Base-by-base conservation (phyloP, 441 rosid genomes). In the Mallotus japonicus region DNA sequence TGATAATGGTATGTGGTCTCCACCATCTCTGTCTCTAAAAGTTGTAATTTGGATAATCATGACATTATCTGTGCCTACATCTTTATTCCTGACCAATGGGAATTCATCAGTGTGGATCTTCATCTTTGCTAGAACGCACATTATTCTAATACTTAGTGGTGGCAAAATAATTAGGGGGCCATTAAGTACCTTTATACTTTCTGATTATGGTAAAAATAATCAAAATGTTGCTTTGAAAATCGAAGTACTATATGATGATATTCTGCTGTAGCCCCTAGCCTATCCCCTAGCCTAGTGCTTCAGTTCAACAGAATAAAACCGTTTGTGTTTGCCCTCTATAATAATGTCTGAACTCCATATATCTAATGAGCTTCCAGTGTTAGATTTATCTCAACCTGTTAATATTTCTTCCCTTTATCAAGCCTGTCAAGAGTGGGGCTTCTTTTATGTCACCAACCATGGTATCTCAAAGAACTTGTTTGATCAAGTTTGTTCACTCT, bases 391-490 rank as follows among this genome's bases (percentile, higher is more conserved):
- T 63, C 80, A 82, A 57, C 87, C 89, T 0, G 37, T 72, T 54
- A 77, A 80, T 16, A 73, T 78, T 34, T 74, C 83, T 65, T 77
- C 85, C 63, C 87, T 91, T 51, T 78, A 87, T 68, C 74, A 79
- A 66, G 88, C 89, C 67, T 87, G 90, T 78, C 82, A 74, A 73
- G 86, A 86, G 71, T 88, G 85, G 88, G 91, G 91, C 14, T 89
- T 88, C 79, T 91, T 91, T 71, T 80, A 83, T 78, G 84, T 88
- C 57, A 83, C 86, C 54, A 88, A 88, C 75, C 92, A 88, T 50
- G 93, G 90, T 49, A 78, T 89, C 80, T 83, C 90, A 47, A 77
- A 61, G 62, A 77, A 76, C 69, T 68, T 87, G 78, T 82, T 83
- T 73, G 69, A 50, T 34, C 69, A 76, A 74, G 65, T 87, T 50